Evolutionary conservation across 768 basidiomycete species (phyloP).

Genomic region (Hygrophorus russula): DNA sequence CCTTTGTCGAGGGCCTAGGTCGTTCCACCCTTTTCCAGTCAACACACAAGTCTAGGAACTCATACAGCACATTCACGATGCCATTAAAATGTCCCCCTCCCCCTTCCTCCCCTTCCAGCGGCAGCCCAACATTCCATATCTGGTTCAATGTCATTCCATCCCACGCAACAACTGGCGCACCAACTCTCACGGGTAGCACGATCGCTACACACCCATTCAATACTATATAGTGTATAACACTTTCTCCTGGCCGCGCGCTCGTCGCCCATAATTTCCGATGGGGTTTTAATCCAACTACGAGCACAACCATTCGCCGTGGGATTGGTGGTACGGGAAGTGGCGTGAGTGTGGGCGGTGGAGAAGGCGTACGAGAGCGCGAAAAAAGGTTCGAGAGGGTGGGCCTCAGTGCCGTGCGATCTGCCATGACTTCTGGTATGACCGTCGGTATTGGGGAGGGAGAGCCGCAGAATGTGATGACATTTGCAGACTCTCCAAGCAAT

Average conservation of each 20-base stretch:
- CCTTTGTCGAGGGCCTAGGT: slow-evolving; percentile 10
- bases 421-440: too few species aligned
- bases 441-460: slow-evolving; percentile 9
- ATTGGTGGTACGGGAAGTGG: slow-evolving; percentile 27
- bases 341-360: slow-evolving; percentile 35
- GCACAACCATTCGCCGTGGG: slow-evolving; percentile 46
- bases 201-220: slow-evolving; percentile 52
- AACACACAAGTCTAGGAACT: slow-evolving; percentile 49
- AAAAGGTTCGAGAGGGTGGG: slow-evolving; percentile 29
- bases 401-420: not conserved
- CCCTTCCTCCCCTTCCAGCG: slow-evolving; percentile 19
- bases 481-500: slow-evolving; percentile 43
- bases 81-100: too few species aligned
- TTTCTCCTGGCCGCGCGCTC: slow-evolving; percentile 47
- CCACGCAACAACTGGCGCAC: slow-evolving; percentile 57
- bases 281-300: slow-evolving; percentile 48
- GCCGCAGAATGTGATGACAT: slow-evolving; percentile 35
- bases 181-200: slow-evolving; percentile 46
- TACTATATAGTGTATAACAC: slow-evolving; percentile 50
- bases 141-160: slow-evolving; percentile 47
- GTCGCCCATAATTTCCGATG: slow-evolving; percentile 51
- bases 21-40: slow-evolving; percentile 47
- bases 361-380: slow-evolving; percentile 37
- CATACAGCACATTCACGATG: slow-evolving; percentile 42
- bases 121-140: slow-evolving; percentile 40